These are phyloP conservation scores for Elaphomyces granulatus DNA, from an alignment of 495 filamentous ascomycete species.

Conservation along the genomic window DNA sequence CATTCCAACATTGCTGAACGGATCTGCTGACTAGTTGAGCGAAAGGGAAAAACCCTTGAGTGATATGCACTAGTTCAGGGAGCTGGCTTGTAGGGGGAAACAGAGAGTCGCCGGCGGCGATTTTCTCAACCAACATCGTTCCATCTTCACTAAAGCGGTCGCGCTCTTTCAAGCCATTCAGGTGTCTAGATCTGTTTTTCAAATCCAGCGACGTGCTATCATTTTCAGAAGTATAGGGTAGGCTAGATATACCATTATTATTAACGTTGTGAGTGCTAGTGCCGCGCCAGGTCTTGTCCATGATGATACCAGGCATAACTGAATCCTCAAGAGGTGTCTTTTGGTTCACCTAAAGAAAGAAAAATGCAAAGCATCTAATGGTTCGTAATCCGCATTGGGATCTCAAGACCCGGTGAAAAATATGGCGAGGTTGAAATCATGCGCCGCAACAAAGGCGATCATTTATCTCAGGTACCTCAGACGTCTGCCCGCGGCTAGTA, in stretches of 20 bases:
- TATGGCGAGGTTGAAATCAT: too few species aligned
- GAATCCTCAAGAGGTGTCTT: background rate
- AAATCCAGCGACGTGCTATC: conserved; percentile 5
- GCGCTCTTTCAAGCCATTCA: conserved; percentile 16
- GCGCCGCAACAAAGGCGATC: too few species aligned
- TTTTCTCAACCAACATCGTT: too few species aligned
- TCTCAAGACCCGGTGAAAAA: too few species aligned
- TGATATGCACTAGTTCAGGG: conserved; percentile 69
- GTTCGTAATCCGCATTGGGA: too few species aligned
- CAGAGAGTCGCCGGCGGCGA: too few species aligned
- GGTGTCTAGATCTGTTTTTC: conserved; percentile 18
- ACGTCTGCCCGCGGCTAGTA: too few species aligned
- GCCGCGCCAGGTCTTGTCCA: conserved; percentile 27
- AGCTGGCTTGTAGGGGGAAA: too few species aligned
- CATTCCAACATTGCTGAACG: conserved; percentile 67
- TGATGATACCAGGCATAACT: conserved; percentile 36
- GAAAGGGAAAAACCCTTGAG: conserved; percentile 56
- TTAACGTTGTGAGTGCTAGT: conserved; percentile 14
- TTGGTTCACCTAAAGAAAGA: background rate
- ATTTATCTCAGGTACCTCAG: too few species aligned
- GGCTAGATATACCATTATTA: conserved; percentile 14
- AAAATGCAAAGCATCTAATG: too few species aligned
- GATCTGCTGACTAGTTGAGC: conserved; percentile 56
- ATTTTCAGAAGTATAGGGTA: conserved; percentile 8
- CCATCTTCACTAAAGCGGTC: background rate